Conservation (phyloP, 1,284 basidiomycete genomes). For the Sphagnurus paluster region DNA sequence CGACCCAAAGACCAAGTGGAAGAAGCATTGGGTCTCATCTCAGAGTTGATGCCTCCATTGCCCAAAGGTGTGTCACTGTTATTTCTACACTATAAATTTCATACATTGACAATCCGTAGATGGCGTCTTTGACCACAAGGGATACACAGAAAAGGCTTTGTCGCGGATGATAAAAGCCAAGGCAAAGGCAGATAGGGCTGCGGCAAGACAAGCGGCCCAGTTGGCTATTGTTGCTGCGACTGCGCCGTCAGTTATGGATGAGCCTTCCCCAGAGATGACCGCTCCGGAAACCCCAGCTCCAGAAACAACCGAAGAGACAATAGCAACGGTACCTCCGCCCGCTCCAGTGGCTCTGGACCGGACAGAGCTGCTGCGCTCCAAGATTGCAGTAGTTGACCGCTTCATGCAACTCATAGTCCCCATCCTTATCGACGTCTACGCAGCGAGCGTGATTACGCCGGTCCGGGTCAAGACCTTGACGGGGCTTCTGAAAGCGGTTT, state of each 20-base stretch:
- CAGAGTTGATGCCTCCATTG: conserved; percentile 87
- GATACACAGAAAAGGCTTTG: conserved; percentile 87
- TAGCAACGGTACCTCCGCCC: conserved; percentile 26
- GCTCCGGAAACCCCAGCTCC: conserved; percentile 30
- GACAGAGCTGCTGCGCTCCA: conserved; percentile 72
- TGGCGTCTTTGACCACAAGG: conserved; percentile 90
- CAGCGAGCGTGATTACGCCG: conserved; percentile 86
- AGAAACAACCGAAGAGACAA: conserved; percentile 34
- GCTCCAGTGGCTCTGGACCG: conserved; percentile 50
- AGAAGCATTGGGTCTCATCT: conserved; percentile 84
- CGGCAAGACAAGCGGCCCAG: conserved; percentile 55
- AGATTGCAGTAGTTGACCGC: conserved; percentile 72
- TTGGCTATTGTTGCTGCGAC: conserved; percentile 28
- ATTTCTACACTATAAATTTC: neutral
- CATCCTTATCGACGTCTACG: conserved; percentile 92
- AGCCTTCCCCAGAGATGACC: conserved; percentile 26
- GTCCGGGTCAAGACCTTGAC: conserved; percentile 87
- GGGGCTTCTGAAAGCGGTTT: conserved; percentile 84
- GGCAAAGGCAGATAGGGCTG: conserved; percentile 73
- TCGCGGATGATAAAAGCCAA: conserved; percentile 72
- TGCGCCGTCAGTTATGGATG: conserved; percentile 21
- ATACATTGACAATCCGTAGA: conserved; percentile 44
- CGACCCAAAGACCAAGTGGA: conserved; percentile 96
- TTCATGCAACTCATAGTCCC: conserved; percentile 89
- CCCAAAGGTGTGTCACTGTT: conserved; percentile 70